Base-by-base conservation (phyloP, 2,329 filamentous ascomycete genomes). In the Penicillium sp. region DNA sequence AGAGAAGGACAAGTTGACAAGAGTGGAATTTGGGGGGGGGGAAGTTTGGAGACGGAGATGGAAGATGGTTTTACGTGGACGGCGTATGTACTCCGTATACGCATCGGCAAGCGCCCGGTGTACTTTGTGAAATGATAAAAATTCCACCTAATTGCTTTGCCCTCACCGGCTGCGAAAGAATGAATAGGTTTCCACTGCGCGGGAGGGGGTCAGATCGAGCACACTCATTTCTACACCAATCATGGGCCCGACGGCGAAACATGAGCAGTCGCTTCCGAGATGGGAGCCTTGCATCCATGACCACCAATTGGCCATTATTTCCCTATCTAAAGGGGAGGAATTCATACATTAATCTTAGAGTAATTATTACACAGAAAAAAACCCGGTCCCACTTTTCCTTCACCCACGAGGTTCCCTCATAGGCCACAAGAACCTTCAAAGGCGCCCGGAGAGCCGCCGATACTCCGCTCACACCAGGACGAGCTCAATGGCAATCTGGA, bases 211-310 rank as follows among this genome's bases (percentile, higher is more conserved):
- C 66, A 61, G 55, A 48, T 61, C 55, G 48, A 59, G 56, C 21
- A 37, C 46, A 43, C 48, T 13, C n/a, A 11, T 33, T 31, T 10
- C 37, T 19, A 31, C 22, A 45, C 68, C 69, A 72, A 71, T 71
- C 64, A 69, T 7, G 43, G 45, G 24, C 14, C 10, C 3, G 27
- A 35, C 24, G 49, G 24, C 55, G 58, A 58, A 54, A 58, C 60
- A 62, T 33, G 56, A 51, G 27, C 48, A 56, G 49, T 56, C 53
- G 52, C 56, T 70, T 68, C 70, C 68, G 58, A 68, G 68, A 50
- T 64, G 61, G 62, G 66, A 67, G 64, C 61, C 65, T 63, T 72
- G 67, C 66, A 70, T 66, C 62, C 52, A 59, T 58, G 52, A 58
- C 52, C 39, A 58, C 48, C 21, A 45, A 33, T 35, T 60, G 48